Percentiles rank a stretch among this genome's conserved stretches.
Conservation (phyloP, 164 flowering plant genomes). For the Sedum album region DNA sequence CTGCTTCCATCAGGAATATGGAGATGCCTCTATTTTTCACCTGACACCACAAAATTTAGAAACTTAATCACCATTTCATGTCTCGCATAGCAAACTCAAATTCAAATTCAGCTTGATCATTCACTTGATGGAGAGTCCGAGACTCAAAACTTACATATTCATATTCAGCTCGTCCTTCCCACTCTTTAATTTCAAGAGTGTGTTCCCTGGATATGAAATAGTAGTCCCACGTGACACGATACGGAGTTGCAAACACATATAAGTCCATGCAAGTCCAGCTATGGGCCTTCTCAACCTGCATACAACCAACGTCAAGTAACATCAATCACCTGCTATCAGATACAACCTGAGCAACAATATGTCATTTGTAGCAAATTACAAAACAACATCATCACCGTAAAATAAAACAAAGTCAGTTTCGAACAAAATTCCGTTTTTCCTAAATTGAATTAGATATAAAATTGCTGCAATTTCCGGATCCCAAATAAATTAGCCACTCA, state of each 20-base stretch:
- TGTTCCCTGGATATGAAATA: slow-evolving; percentile 77
- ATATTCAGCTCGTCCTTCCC: slow-evolving; percentile 77
- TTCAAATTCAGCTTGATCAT: too few species aligned
- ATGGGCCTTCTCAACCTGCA: slow-evolving; percentile 68
- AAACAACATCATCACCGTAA: too few species aligned
- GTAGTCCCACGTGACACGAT: slow-evolving; percentile 92
- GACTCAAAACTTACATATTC: slow-evolving; percentile 61
- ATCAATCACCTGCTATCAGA: not conserved
- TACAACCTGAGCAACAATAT: too few species aligned
- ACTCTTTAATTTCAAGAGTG: slow-evolving; percentile 66
- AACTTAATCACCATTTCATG: too few species aligned
- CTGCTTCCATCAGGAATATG: slow-evolving; percentile 94
- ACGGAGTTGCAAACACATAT: slow-evolving; percentile 97
- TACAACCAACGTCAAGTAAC: not conserved
- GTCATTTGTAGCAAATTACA: too few species aligned
- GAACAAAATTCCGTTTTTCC: too few species aligned
- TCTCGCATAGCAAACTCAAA: not conserved
- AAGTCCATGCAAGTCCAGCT: slow-evolving; percentile 99
- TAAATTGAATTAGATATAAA: too few species aligned
- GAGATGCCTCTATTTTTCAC: slow-evolving; percentile 76
- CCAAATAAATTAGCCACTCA: too few species aligned
- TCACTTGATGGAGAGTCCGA: not conserved
- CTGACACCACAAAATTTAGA: slow-evolving; percentile 25
- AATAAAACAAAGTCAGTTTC: too few species aligned
- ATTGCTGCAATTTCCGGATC: too few species aligned